Percentiles rank a stretch among this genome's conserved stretches.
Conservation (phyloP, 805 yeast species). For the Citeromyces matritensis region DNA sequence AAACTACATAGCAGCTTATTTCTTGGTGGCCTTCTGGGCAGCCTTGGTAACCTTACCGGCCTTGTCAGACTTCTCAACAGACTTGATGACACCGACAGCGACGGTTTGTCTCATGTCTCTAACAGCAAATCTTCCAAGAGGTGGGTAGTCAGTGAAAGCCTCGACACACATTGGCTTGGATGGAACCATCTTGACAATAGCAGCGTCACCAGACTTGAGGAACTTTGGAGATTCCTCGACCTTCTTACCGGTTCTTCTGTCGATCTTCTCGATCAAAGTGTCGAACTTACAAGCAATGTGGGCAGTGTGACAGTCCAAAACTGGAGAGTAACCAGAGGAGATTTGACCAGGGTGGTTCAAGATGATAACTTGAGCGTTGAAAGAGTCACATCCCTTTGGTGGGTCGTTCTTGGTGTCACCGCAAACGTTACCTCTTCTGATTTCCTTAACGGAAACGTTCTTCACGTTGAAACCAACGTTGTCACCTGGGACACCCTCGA, state of each 20-base stretch:
- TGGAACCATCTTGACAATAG: slow-evolving; percentile 81
- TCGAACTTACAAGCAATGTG: slow-evolving; percentile 86
- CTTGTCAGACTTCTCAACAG: slow-evolving; percentile 75
- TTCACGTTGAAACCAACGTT: slow-evolving; percentile 83
- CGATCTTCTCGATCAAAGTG: slow-evolving; percentile 61
- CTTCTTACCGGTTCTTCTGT: slow-evolving; percentile 88
- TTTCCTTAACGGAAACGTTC: slow-evolving; percentile 80
- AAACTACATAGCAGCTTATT: slow-evolving; percentile 24
- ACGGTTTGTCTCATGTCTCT: slow-evolving; percentile 99
- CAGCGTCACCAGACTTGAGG: slow-evolving; percentile 94
- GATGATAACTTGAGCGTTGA: slow-evolving; percentile 77
- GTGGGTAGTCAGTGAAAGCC: slow-evolving; percentile 89
- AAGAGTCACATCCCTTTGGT: slow-evolving; percentile 64
- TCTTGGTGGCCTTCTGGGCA: slow-evolving; percentile 73
- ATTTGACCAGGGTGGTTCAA: slow-evolving; percentile 90
- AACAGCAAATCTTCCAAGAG: slow-evolving; percentile 95
- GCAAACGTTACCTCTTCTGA: slow-evolving; percentile 86
- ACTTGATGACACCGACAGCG: slow-evolving; percentile 98
- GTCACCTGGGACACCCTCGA: slow-evolving; percentile 83
- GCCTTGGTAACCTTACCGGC: slow-evolving; percentile 96
- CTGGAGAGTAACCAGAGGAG: slow-evolving; percentile 85
- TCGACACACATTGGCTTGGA: slow-evolving; percentile 92
- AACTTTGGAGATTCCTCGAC: slow-evolving; percentile 83
- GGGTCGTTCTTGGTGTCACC: slow-evolving; percentile 88
- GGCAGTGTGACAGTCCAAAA: slow-evolving; percentile 84